These are phyloP conservation scores for Magnolia officinalis DNA, from an alignment of 164 flowering plant species.

Conservation along the genomic window DNA sequence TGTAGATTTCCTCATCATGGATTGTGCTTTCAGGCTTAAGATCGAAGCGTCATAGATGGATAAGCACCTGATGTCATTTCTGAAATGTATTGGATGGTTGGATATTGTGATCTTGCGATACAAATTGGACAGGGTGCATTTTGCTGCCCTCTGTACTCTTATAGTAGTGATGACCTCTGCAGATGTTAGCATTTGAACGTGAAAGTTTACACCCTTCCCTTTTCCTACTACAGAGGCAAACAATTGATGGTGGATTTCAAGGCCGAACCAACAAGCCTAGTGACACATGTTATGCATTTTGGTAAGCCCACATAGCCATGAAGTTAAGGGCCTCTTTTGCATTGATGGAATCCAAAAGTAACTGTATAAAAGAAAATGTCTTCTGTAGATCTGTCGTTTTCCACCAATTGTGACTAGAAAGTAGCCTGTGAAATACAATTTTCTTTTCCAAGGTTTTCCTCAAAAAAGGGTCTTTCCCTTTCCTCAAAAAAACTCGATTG, in stretches of 20 bases:
- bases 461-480: no score
- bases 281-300: constrained; percentile 96
- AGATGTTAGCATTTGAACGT: neutral
- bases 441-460: no score
- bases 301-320: constrained; percentile 38
- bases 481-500: no score
- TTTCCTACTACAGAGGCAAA: constrained; percentile 61
- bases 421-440: no score
- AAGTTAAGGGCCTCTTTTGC: neutral
- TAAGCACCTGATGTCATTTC: neutral
- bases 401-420: no score
- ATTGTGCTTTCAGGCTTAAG: neutral
- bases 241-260: constrained; percentile 87
- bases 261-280: constrained; percentile 83
- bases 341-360: no score
- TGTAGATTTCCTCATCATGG: neutral
- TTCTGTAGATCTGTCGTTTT: no score
- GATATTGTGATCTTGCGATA: neutral
- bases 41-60: neutral
- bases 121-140: no score
- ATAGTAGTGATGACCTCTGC: no score
- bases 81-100: neutral
- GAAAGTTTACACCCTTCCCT: neutral
- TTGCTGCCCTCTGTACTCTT: no score
- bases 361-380: no score